Percentiles rank a stretch among this genome's conserved stretches.
Conservation (phyloP, 2,329 filamentous ascomycete genomes). For the Grosmannia serpens region DNA sequence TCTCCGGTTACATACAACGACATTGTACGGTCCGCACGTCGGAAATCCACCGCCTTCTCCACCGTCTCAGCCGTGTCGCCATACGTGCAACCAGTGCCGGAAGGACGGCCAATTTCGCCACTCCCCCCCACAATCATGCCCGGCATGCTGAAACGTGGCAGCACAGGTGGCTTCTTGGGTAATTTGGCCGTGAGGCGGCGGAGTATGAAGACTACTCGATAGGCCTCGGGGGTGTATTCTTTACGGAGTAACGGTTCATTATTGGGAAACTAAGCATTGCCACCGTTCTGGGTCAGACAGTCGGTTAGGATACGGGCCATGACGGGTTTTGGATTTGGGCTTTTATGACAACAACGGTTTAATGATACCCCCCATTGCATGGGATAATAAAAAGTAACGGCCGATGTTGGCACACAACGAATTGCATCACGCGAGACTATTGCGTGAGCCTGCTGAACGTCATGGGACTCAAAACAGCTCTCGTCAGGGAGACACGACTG, state of each 20-base stretch:
- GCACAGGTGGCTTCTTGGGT: slow-evolving; percentile 15
- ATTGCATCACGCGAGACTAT: too few species aligned
- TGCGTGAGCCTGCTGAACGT: too few species aligned
- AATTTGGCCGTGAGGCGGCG: slow-evolving; percentile 16
- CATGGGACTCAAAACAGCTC: too few species aligned
- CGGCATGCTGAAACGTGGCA: neutral
- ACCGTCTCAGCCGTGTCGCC: neutral
- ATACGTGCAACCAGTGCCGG: neutral
- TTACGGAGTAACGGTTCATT: neutral
- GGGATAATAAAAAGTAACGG: too few species aligned
- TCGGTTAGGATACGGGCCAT: too few species aligned
- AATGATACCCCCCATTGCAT: too few species aligned
- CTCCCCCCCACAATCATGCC: neutral
- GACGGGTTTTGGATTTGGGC: too few species aligned
- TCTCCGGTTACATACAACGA: slow-evolving; percentile 31
- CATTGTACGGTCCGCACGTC: slow-evolving; percentile 22
- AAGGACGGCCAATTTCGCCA: neutral
- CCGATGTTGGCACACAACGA: too few species aligned
- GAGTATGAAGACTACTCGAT: slow-evolving; percentile 10
- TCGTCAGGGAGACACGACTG: too few species aligned
- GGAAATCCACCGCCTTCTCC: slow-evolving; percentile 9
- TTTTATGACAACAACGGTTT: too few species aligned
- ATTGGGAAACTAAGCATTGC: neutral
- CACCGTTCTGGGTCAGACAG: neutral
- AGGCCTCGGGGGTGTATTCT: neutral